Percentiles rank a stretch among this genome's conserved stretches.
These are phyloP conservation scores for Russula griseocarnosa DNA, from an alignment of 768 basidiomycete genomes.

Conservation along the genomic window DNA sequence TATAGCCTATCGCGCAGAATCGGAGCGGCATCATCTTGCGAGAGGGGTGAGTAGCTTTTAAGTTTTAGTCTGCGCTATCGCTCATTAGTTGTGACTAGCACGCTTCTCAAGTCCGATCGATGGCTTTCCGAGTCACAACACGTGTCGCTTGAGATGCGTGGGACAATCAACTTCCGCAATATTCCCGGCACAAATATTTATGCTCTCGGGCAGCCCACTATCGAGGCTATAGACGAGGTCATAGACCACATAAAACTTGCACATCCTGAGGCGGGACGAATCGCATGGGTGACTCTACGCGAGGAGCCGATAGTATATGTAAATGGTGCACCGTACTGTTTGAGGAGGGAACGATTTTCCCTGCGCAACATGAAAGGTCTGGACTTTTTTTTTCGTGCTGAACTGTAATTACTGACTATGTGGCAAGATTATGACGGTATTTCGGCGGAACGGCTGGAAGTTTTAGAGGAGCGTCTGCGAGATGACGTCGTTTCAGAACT, in stretches of 20 bases:
- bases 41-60: conserved; percentile 56
- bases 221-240: conserved; percentile 81
- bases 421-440: conserved; percentile 88
- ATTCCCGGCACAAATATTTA: conserved; percentile 79
- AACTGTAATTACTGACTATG: conserved; percentile 10
- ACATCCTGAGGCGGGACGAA: conserved; percentile 55
- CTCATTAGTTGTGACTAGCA: conserved; percentile 41
- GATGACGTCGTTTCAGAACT: conserved; percentile 86
- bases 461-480: conserved; percentile 83
- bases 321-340: conserved; percentile 88
- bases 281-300: conserved; percentile 90
- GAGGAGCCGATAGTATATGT: conserved; percentile 91
- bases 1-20: conserved; percentile 51
- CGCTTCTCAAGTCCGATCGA: conserved; percentile 87
- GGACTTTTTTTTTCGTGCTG: neutral
- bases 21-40: conserved; percentile 92
- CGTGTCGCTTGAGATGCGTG: conserved; percentile 68
- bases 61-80: conserved; percentile 7
- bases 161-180: conserved; percentile 93
- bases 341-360: conserved; percentile 79
- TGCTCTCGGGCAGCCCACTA: conserved; percentile 88
- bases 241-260: conserved; percentile 56
- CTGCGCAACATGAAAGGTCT: conserved; percentile 91
- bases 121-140: conserved; percentile 74
- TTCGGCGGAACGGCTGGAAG: conserved; percentile 81